Base-by-base conservation (phyloP, 2,329 filamentous ascomycete species). In the Leptographium flavum region DNA sequence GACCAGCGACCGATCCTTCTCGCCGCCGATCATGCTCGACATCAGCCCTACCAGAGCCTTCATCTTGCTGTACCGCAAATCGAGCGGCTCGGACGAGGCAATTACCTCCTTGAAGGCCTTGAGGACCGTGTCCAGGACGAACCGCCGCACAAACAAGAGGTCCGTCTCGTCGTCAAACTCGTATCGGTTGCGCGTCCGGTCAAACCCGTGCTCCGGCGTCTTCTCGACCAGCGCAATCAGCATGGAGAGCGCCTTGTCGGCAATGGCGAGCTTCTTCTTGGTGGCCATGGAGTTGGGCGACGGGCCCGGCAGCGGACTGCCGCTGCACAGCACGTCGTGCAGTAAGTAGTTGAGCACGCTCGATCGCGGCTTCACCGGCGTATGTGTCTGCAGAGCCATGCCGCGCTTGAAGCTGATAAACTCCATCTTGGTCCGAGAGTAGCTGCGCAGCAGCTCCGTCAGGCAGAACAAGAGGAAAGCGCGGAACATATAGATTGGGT, bases 361-460 rank as follows among this genome's bases (percentile, higher is more conserved):
- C 11, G 90, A 88, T 35, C 92, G 80, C 46, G 92, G 92, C 62
- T 96, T 96, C 15, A 93, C 88, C 5, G 92, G 92, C 2, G 92
- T 96, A 45, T 79, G 80, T 11, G 81, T 81, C 54, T 86, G 81
- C 38, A 87, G 74, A 39, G 90, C 86, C 7, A 86, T 82, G 57
- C 88, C 94, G 49, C 90, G 81, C 53, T 93, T 96, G 66, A 95
- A 98, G 61, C 95, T 96, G 68, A 99, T 95, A 59, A 99, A 96
- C 59, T 98, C 93, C 37, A 98, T 78, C 70, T 99, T 99, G 9
- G 87, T 86, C 45, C 87, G 80, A 54, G 87, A 94, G 65, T 96
- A 98, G 56, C 83, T 93, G 47, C 84, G 80, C 14, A 98, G 70
- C 14, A 98, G 74, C 62, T 99, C 92, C 0, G 87, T 81, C 33